Conservation (phyloP, 495 filamentous ascomycete genomes). For the Aspergillus sclerotiicarbonarius region DNA sequence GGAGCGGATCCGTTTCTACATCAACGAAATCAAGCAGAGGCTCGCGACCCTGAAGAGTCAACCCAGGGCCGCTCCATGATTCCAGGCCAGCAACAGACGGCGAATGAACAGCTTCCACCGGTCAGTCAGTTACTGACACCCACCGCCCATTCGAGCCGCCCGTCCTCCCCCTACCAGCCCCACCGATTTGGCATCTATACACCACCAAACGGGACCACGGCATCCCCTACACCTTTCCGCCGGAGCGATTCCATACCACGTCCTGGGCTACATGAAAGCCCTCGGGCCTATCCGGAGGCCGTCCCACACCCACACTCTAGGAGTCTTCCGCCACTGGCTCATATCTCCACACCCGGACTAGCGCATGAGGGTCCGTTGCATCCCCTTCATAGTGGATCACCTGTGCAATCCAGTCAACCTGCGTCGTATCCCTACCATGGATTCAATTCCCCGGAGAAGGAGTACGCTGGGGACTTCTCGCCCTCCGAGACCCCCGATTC, state of each 20-base stretch:
- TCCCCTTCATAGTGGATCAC: background rate
- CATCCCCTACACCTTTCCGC: constrained; percentile 21
- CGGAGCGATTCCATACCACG: constrained; percentile 25
- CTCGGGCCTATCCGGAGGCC: constrained; percentile 22
- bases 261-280: constrained; percentile 20
- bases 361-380: constrained; percentile 18
- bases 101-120: constrained; percentile 43
- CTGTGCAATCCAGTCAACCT: constrained; percentile 14
- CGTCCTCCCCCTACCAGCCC: constrained; percentile 30
- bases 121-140: constrained; percentile 50
- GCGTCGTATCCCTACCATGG: constrained; percentile 16
- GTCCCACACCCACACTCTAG: constrained; percentile 19
- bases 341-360: constrained; percentile 29
- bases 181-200: constrained; percentile 24
- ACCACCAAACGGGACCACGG: constrained; percentile 20
- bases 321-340: constrained; percentile 35
- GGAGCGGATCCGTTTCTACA: constrained; percentile 41
- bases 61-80: constrained; percentile 17
- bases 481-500: constrained; percentile 18
- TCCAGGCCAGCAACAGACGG: constrained; percentile 18
- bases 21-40: constrained; percentile 33
- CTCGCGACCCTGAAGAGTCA: constrained; percentile 24
- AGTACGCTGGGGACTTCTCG: constrained; percentile 18
- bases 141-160: constrained; percentile 27
- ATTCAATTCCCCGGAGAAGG: constrained; percentile 18